Base-by-base conservation (phyloP, 2,329 filamentous ascomycete species). In the Fusarium sp. region DNA sequence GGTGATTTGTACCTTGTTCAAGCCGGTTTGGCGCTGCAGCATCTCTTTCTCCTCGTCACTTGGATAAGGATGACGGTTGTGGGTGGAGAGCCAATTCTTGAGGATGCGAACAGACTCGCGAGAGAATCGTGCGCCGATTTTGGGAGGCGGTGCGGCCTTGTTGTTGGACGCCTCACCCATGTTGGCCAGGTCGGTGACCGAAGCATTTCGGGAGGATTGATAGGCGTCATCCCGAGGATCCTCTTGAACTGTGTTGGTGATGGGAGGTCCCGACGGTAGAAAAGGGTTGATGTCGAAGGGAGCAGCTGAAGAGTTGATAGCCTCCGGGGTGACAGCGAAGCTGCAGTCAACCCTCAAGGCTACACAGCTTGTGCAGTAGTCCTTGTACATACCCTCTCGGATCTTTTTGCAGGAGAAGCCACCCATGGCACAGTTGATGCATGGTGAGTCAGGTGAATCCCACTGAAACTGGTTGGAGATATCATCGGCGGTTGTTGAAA, bases 41-140 rank as follows among this genome's bases (percentile, higher is more conserved):
- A 86, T 84, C 65, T 93, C 90, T 71, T 94, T 96, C 72, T 97
- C 91, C 55, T 92, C 88, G 38, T 96, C 92, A 31, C 87, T 93
- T 6, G 93, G 93, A 72, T 97, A 97, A 0, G 93, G 93, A 68
- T 96, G 91, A 48, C 90, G 84, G 69, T 85, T 85, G 72, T 97
- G 92, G 7, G 87, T 88, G 1, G 88, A 85, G 29, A 96, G 83
- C 93, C 93, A 97, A 67, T 88, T 88, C 76, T 94, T 94, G 46
- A 97, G 77, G 36, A 92, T 84, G 67, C 89, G 90, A 60, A 95
- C 84, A 1, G 92, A 91, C 66, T 93, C 88, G 61, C 90, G 82
- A 5, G 92, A 92, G 75, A 97, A 93, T 13, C 92, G 85, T 46
- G 89, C 86, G 49, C 87, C 90, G 59, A 86, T 86, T 73, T 92